These are phyloP conservation scores for Bombardia bombarda DNA, from an alignment of 495 filamentous ascomycete species.

Conservation along the genomic window DNA sequence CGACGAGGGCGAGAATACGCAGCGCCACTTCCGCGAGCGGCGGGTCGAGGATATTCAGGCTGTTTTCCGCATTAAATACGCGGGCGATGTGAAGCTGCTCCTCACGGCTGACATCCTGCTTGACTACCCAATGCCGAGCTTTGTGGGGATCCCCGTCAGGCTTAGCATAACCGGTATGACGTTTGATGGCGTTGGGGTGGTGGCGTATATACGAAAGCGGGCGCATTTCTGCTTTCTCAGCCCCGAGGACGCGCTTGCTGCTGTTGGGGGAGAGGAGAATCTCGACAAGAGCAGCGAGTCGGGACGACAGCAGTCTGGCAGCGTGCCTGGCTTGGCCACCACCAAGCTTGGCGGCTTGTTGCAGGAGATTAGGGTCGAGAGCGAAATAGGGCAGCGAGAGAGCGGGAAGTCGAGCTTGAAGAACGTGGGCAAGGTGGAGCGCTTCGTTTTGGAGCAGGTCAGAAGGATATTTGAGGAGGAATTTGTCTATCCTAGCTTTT, in stretches of 20 bases:
- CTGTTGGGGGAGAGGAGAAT: conserved; percentile 47
- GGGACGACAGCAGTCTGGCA: not conserved
- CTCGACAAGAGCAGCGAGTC: conserved; percentile 21
- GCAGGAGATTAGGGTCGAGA: conserved; percentile 91
- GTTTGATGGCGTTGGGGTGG: conserved; percentile 87
- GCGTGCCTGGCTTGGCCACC: not conserved
- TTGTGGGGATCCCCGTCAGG: conserved; percentile 85
- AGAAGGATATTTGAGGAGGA: conserved; percentile 96
- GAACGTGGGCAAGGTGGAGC: conserved; percentile 97
- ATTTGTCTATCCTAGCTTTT: conserved; percentile 95
- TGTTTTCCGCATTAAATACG: conserved; percentile 80
- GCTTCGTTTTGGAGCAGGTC: conserved; percentile 94
- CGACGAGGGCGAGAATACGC: conserved; percentile 20
- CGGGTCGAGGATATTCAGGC: conserved; percentile 72
- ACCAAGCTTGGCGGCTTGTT: conserved; percentile 61
- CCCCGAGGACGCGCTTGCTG: conserved; percentile 72
- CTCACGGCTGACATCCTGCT: conserved; percentile 90
- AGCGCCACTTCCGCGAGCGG: conserved; percentile 37
- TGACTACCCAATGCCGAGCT: conserved; percentile 96
- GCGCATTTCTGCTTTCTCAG: conserved; percentile 89
- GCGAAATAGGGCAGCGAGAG: conserved; percentile 88
- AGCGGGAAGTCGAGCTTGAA: conserved; percentile 89
- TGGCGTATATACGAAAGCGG: conserved; percentile 78
- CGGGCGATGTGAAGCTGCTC: conserved; percentile 74
- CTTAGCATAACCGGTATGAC: conserved; percentile 89